These are phyloP conservation scores for Candida endomychidarum DNA, from an alignment of 805 yeast genomes.

Conservation along the genomic window DNA sequence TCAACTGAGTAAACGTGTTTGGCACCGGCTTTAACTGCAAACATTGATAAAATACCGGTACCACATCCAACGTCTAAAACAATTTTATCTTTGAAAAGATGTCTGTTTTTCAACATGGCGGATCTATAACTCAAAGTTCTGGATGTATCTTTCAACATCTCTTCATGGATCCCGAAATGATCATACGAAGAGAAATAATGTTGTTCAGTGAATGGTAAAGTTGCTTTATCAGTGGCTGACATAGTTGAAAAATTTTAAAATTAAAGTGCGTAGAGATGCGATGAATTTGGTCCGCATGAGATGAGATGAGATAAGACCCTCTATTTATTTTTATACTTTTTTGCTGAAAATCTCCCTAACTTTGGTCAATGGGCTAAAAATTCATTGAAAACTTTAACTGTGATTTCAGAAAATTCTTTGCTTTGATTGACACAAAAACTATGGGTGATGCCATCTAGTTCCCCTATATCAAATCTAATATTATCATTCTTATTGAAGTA, in stretches of 20 bases:
- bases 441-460: constrained; percentile 46
- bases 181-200: constrained; percentile 95
- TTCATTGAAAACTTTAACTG: constrained; percentile 17
- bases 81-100: constrained; percentile 85
- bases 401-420: constrained; percentile 47
- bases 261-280: neutral
- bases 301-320: constrained; percentile 4
- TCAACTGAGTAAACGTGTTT: constrained; percentile 97
- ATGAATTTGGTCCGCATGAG: too few species aligned
- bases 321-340: too few species aligned
- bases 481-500: constrained; percentile 20
- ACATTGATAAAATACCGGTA: constrained; percentile 96
- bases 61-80: constrained; percentile 99
- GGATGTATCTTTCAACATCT: constrained; percentile 94
- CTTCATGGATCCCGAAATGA: constrained; percentile 97
- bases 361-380: too few species aligned
- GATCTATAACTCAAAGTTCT: constrained; percentile 90
- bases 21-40: constrained; percentile 98
- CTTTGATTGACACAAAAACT: constrained; percentile 63
- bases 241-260: constrained; percentile 8
- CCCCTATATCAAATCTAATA: constrained; percentile 6
- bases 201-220: constrained; percentile 75
- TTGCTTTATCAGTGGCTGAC: constrained; percentile 67
- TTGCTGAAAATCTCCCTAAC: too few species aligned
- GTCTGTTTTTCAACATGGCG: constrained; percentile 87